Conservation (phyloP, 1,284 basidiomycete genomes). For the Ceratobasidium sp. region DNA sequence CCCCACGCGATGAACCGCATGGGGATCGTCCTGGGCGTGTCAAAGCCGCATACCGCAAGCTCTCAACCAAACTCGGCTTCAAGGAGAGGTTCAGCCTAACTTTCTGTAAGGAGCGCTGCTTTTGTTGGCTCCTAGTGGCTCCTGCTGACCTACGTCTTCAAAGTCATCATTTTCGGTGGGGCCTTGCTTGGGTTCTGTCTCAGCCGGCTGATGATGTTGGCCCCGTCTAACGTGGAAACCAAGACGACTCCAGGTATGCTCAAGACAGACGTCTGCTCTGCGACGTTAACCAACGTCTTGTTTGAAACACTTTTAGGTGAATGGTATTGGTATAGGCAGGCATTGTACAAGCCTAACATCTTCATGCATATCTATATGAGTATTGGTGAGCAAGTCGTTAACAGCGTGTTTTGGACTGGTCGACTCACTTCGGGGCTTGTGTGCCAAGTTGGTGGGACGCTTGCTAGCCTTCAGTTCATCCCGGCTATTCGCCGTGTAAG, state of each 20-base stretch:
- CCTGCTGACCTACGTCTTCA: background rate
- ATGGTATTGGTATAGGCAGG: slow-evolving; percentile 45
- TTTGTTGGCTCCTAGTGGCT: background rate
- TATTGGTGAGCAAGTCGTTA: slow-evolving; percentile 30
- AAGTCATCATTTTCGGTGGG: slow-evolving; percentile 45
- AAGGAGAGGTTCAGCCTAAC: slow-evolving; percentile 44
- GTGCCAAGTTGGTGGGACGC: slow-evolving; percentile 38
- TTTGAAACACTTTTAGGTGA: slow-evolving; percentile 41
- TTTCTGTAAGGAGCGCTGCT: slow-evolving; percentile 32
- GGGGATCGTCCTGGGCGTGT: slow-evolving; percentile 6
- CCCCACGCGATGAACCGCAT: slow-evolving; percentile 6
- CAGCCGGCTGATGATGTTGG: slow-evolving; percentile 42
- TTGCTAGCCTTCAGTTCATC: slow-evolving; percentile 44
- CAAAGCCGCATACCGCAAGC: slow-evolving; percentile 1
- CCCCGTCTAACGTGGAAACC: slow-evolving; percentile 40
- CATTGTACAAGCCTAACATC: slow-evolving; percentile 42
- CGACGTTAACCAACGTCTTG: background rate
- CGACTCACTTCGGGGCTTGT: background rate
- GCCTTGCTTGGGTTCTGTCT: slow-evolving; percentile 45
- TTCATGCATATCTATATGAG: slow-evolving; percentile 44
- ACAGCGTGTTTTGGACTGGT: background rate
- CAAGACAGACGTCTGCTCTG: background rate
- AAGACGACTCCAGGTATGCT: slow-evolving; percentile 43
- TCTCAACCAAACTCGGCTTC: slow-evolving; percentile 44
- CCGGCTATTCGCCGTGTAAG: slow-evolving; percentile 45